phyloP scores from a whole-genome alignment of 768 basidiomycete species.

The Termitomyces sp. region DNA sequence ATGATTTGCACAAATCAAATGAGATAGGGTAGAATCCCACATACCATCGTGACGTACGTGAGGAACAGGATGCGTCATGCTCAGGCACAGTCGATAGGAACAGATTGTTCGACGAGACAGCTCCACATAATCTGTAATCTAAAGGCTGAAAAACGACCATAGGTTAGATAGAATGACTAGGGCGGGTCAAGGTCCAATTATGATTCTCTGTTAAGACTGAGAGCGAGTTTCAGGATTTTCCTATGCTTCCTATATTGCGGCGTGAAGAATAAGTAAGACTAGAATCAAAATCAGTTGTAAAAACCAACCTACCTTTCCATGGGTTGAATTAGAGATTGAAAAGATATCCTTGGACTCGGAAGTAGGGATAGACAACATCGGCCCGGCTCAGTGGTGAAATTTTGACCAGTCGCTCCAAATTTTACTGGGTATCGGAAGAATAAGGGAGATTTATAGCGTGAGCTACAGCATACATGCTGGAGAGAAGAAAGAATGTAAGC shows the following conservation, averaged over 20 bases:
- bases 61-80: not conserved
- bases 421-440: not conserved
- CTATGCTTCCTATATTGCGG: not conserved
- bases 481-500: not conserved
- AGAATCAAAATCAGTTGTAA: not conserved
- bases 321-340: too few relatives aligned
- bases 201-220: not conserved
- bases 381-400: not conserved
- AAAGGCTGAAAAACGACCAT: not conserved
- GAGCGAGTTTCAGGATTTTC: not conserved
- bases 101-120: not conserved
- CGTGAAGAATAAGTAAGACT: not conserved
- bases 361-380: not conserved
- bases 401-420: not conserved
- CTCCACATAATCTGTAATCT: not conserved
- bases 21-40: not conserved
- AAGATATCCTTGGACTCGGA: not conserved
- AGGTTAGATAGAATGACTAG: too few relatives aligned
- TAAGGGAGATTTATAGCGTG: not conserved
- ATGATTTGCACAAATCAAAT: not conserved
- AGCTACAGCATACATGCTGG: not conserved
- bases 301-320: not conserved
- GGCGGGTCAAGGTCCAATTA: not conserved
- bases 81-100: constrained; percentile 1
- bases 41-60: not conserved